Evolutionary conservation across 2,329 filamentous ascomycete genomes (phyloP).

Genomic region (Pyrenophora seminiperda): DNA sequence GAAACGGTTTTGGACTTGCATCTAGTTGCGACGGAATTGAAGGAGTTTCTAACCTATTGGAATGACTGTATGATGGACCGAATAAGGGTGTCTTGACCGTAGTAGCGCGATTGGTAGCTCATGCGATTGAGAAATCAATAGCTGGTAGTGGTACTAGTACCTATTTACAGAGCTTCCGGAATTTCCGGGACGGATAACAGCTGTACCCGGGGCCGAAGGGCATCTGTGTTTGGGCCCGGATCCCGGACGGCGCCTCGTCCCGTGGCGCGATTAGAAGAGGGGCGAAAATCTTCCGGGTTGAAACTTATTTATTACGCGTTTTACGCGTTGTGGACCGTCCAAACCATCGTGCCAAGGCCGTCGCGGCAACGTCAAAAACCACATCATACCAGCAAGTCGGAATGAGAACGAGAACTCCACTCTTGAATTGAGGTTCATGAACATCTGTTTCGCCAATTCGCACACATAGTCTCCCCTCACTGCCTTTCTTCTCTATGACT

Average conservation of each 20-base stretch:
- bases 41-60: neutral
- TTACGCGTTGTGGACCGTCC: neutral
- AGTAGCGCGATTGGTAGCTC: neutral
- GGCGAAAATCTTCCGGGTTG: too few relatives aligned
- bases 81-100: neutral
- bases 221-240: neutral
- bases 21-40: neutral
- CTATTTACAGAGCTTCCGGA: neutral
- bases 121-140: neutral
- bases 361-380: neutral
- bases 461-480: neutral
- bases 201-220: neutral
- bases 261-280: neutral
- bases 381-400: neutral
- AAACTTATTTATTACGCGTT: neutral
- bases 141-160: too few relatives aligned
- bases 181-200: neutral
- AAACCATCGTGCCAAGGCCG: neutral
- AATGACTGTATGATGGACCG: neutral
- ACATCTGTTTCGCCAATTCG: neutral
- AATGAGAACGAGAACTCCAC: neutral
- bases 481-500: neutral
- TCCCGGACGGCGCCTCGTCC: neutral
- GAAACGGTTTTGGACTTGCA: neutral
- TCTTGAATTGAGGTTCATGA: neutral